phyloP scores from a whole-genome alignment of 2,329 filamentous ascomycete species.

The Pseudogymnoascus sp. region DNA sequence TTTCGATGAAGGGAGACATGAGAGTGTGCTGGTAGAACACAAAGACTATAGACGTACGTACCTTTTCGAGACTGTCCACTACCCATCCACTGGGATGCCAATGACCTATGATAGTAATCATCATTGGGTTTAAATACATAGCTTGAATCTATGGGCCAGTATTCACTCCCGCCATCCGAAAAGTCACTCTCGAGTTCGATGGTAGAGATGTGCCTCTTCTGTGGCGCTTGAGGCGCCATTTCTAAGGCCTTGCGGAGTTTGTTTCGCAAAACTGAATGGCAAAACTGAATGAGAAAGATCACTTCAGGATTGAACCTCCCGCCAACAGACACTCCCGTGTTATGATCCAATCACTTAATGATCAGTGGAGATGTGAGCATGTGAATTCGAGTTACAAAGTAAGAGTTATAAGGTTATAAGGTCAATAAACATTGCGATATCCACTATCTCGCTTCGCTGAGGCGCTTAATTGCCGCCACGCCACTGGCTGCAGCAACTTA shows the following conservation, averaged over 20 bases:
- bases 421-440: conserved; percentile 3
- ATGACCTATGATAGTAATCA: background rate
- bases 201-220: background rate
- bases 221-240: background rate
- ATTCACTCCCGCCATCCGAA: background rate
- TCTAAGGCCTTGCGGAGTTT: background rate
- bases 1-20: background rate
- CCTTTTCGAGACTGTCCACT: background rate
- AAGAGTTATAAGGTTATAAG: conserved; percentile 3
- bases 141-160: background rate
- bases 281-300: background rate
- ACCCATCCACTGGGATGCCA: conserved; percentile 1
- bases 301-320: background rate
- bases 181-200: background rate
- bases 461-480: background rate
- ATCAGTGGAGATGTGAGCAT: background rate
- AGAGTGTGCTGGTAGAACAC: background rate
- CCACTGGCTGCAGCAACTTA: background rate
- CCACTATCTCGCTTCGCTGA: conserved; percentile 4
- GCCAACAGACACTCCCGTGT: background rate
- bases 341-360: background rate
- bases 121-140: conserved; percentile 1
- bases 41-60: background rate
- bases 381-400: background rate
- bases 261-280: background rate